phyloP scores from a whole-genome alignment of 306 rosid genomes.

The Argentina anserina region DNA sequence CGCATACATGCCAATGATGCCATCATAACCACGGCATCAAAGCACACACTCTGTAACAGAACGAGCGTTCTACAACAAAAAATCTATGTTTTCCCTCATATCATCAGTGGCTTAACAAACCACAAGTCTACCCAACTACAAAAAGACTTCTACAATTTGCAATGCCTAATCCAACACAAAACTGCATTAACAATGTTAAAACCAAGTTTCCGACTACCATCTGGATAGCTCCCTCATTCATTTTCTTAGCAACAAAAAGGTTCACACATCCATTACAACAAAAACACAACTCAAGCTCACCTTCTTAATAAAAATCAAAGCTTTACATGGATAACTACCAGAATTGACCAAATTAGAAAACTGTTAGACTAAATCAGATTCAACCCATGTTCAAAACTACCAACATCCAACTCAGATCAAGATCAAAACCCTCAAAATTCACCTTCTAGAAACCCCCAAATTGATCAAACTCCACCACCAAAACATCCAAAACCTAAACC shows the following conservation, averaged over 20 bases:
- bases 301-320: background rate
- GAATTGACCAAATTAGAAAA: conserved; percentile 8
- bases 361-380: conserved; percentile 12
- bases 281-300: background rate
- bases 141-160: conserved; percentile 1
- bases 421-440: background rate
- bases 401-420: conserved; percentile 10
- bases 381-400: background rate
- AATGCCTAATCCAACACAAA: background rate
- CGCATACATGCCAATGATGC: background rate
- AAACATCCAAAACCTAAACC: background rate
- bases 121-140: background rate
- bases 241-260: background rate
- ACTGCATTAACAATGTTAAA: background rate
- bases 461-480: background rate
- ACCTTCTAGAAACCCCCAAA: background rate
- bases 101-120: background rate
- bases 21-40: background rate
- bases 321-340: background rate
- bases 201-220: background rate
- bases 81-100: background rate
- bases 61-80: background rate
- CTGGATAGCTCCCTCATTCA: background rate
- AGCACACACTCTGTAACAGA: background rate
- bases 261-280: background rate